These are phyloP conservation scores for Pythium periplocum DNA, from an alignment of 352 stramenopile species.

Conservation along the genomic window DNA sequence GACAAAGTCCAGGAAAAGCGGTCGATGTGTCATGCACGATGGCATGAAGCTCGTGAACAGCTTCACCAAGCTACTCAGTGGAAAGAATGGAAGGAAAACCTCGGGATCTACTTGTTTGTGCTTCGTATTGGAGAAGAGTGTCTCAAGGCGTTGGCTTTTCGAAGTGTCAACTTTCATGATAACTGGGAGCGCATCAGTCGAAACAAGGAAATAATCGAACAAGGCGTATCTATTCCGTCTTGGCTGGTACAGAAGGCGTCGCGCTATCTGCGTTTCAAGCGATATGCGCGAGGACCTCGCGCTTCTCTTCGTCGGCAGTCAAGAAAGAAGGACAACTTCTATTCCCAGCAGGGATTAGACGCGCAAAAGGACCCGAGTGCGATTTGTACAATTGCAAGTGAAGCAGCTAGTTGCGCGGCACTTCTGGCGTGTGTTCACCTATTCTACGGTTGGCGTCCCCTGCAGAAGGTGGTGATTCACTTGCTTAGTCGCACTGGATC, in stretches of 20 bases:
- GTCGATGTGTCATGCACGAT: constrained; percentile 48
- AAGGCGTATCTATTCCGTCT: constrained; percentile 30
- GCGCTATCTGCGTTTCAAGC: constrained; percentile 81
- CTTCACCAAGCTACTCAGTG: constrained; percentile 51
- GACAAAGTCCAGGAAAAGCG: constrained; percentile 69
- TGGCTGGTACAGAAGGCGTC: constrained; percentile 77
- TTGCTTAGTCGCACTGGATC: constrained; percentile 29
- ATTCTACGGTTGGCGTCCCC: constrained; percentile 64
- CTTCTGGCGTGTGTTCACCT: constrained; percentile 75
- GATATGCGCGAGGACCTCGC: constrained; percentile 68
- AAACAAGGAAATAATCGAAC: neutral
- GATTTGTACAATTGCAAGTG: constrained; percentile 68
- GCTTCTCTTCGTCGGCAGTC: constrained; percentile 43
- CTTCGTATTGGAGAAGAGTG: constrained; percentile 80
- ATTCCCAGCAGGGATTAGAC: constrained; percentile 66
- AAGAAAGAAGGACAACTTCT: constrained; percentile 73
- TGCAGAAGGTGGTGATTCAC: constrained; percentile 68
- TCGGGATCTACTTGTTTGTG: constrained; percentile 78
- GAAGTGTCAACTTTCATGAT: constrained; percentile 74
- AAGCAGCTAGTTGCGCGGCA: constrained; percentile 73
- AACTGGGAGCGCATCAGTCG: constrained; percentile 32
- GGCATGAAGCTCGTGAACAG: constrained; percentile 61
- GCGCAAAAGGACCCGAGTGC: constrained; percentile 50
- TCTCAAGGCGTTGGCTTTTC: constrained; percentile 67
- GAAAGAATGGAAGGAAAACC: constrained; percentile 70